Evolutionary conservation across 2,329 filamentous ascomycete species (phyloP), one percentile per base, ranked within the genome.

Genomic region (Ceratocystis papillata): DNA sequence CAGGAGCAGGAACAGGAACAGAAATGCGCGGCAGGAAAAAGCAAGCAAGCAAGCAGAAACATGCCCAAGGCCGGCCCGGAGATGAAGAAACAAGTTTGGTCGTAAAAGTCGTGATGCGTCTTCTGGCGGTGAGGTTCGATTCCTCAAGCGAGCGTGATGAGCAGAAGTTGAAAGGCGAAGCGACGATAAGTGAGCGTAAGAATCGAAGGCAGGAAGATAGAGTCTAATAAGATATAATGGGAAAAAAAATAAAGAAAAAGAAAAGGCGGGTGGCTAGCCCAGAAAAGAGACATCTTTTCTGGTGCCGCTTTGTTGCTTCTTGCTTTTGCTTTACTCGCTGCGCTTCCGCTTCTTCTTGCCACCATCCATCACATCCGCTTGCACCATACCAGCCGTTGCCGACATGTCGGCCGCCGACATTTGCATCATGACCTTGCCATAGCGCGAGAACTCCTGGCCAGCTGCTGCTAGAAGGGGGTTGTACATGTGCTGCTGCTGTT

Each of bases 371-470:
- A 83, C 82, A 2, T 81, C 83, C 12, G 28, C 30, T 59, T 59
- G 55, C 1, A 81, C 83, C 46, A 77, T 70, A n/a, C 85, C 86
- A 46, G 88, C 85, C 8, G 48, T 3, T 6, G 55, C 55, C 28
- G 55, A 30, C 63, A 88, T 81, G 71, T 88, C 87, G 37, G 88
- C 83, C 33, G 89, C 83, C 33, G 89, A 86, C 65, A 90, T 85
- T 75, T 92, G 88, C 79, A 91, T 95, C 69, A 96, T 83, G 53
- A 90, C 87, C 73, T 87, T 87, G 70, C 90, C 89, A 68, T 90
- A 82, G 67, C 81, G 80, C 70, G 80, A 80, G 67, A 86, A 85
- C 68, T 90, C 87, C n/a, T 85, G 82, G 15, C 75, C 71, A 5
- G 74, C 74, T 17, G 76, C 73, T 12, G 28, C 61, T 20, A 75